phyloP scores from a whole-genome alignment of 805 yeast species.

The Yarrowia sp. region DNA sequence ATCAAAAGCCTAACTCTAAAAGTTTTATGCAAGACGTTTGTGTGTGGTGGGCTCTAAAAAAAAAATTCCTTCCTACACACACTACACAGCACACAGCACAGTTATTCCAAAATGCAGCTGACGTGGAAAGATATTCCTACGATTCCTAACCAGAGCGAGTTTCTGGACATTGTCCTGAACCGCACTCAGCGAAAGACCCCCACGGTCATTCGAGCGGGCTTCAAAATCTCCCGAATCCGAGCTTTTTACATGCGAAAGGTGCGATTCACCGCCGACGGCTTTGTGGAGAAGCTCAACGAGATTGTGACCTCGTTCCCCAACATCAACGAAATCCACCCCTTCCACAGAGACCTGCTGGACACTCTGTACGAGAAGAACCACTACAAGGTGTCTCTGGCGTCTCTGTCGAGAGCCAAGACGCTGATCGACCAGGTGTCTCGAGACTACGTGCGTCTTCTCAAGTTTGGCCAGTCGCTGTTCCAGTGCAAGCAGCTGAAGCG shows the following conservation, averaged over 20 bases:
- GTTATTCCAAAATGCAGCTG: constrained; percentile 72
- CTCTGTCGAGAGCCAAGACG: constrained; percentile 89
- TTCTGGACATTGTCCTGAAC: constrained; percentile 93
- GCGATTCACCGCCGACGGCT: constrained; percentile 93
- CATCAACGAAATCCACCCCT: constrained; percentile 96
- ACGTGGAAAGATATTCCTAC: constrained; percentile 98
- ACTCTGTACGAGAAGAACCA: constrained; percentile 97
- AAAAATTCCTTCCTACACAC: not conserved
- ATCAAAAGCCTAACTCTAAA: not conserved
- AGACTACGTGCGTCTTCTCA: constrained; percentile 89
- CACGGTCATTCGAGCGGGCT: constrained; percentile 96
- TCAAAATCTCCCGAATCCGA: constrained; percentile 92
- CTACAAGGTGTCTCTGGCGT: constrained; percentile 93
- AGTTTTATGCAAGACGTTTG: constrained; percentile 24
- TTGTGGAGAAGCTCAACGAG: constrained; percentile 86
- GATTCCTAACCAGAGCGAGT: constrained; percentile 86
- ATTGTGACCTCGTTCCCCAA: constrained; percentile 88
- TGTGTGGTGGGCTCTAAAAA: no score
- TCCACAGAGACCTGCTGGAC: constrained; percentile 97
- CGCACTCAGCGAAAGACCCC: constrained; percentile 99
- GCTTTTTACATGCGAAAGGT: constrained; percentile 98
- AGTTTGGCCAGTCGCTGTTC: constrained; percentile 95
- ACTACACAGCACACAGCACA: not conserved
- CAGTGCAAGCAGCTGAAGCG: constrained; percentile 98
- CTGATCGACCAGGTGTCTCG: constrained; percentile 93